Percentiles rank a stretch among this genome's conserved stretches.
Conservation (phyloP, 202 grass and related monocot genomes). For the Panicum hallii region DNA sequence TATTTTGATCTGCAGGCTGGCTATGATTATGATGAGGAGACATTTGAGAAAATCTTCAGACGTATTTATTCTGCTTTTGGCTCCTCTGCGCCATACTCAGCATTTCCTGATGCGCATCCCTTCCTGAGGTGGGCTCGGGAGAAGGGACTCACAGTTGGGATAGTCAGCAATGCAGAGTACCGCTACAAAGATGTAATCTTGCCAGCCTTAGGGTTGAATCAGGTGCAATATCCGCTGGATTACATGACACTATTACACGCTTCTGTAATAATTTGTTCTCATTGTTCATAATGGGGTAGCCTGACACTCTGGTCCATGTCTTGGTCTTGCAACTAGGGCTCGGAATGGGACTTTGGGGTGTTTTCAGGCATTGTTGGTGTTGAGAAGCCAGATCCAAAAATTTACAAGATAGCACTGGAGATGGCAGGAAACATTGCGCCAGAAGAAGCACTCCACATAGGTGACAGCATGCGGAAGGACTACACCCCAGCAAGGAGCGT, state of each 20-base stretch:
- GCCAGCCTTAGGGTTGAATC: constrained; percentile 77
- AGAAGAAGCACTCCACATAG: constrained; percentile 73
- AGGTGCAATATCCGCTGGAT: constrained; percentile 51
- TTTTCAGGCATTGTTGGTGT: constrained; percentile 85
- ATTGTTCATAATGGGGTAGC: neutral
- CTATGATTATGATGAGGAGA: constrained; percentile 93
- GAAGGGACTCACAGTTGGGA: constrained; percentile 75
- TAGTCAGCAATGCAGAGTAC: constrained; percentile 95
- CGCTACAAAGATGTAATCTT: constrained; percentile 89
- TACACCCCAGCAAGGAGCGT: constrained; percentile 68
- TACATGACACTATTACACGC: neutral
- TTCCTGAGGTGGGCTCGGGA: constrained; percentile 77
- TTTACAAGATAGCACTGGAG: constrained; percentile 84
- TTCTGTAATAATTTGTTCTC: neutral
- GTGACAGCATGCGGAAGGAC: constrained; percentile 92
- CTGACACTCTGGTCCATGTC: constrained; percentile 11
- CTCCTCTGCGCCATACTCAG: constrained; percentile 82
- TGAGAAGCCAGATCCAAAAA: constrained; percentile 84
- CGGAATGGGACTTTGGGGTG: constrained; percentile 96
- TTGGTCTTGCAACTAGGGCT: constrained; percentile 58
- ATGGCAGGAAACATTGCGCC: constrained; percentile 80
- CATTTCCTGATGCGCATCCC: constrained; percentile 76
- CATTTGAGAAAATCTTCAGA: constrained; percentile 94
- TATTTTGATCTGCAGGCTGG: constrained; percentile 66
- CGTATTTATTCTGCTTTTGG: constrained; percentile 91